A percentile compares a stretch with the other conserved stretches of the same genome.
phyloP scores from a whole-genome alignment of 768 basidiomycete species.

The Serendipita sp. region DNA sequence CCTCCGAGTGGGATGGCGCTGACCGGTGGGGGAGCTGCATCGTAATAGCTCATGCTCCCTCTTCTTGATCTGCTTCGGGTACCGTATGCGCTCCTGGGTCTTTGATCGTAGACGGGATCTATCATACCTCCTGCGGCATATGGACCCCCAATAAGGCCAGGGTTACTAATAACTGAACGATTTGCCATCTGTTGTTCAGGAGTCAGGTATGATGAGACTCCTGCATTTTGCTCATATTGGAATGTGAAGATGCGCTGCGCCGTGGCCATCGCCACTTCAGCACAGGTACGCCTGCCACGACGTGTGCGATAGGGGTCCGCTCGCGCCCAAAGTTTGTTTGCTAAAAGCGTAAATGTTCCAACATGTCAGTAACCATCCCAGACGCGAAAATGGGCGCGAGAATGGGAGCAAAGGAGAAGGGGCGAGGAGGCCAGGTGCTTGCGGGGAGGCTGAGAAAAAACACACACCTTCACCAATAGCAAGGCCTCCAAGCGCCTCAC shows the following conservation, averaged over 20 bases:
- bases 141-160: neutral
- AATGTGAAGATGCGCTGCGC: conserved; percentile 38
- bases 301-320: conserved; percentile 28
- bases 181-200: neutral
- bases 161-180: neutral
- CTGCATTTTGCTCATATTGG: neutral
- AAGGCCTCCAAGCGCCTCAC: conserved; percentile 49
- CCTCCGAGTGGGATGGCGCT: neutral
- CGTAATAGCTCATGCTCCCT: neutral
- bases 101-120: neutral
- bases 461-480: conserved; percentile 53
- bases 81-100: neutral
- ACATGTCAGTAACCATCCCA: conserved; percentile 1
- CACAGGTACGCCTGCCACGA: conserved; percentile 33
- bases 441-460: neutral
- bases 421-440: neutral
- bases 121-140: neutral
- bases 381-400: neutral
- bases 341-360: conserved; percentile 20
- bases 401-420: neutral
- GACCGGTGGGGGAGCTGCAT: neutral
- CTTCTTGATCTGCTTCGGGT: neutral
- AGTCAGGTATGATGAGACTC: neutral
- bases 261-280: conserved; percentile 53
- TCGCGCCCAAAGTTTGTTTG: conserved; percentile 38